These are phyloP conservation scores for Mesembryanthemum crystallinum DNA, from an alignment of 148 eudicot genomes.

Conservation along the genomic window DNA sequence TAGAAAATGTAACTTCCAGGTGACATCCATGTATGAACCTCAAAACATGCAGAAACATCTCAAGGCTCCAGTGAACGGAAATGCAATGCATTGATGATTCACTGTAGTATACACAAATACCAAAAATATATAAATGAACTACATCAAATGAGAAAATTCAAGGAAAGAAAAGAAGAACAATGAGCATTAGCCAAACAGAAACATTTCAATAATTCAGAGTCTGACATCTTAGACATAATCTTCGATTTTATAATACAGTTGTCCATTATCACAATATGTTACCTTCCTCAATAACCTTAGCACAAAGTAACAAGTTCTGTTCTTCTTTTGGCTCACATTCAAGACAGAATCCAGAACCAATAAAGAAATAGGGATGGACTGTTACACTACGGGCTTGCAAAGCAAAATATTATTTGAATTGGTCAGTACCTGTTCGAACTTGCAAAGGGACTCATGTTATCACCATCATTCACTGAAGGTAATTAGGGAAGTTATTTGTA, in stretches of 20 bases:
- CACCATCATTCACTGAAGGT: not conserved
- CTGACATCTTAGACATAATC: not conserved
- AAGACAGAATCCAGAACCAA: not conserved
- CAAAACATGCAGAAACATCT: slow-evolving; percentile 48
- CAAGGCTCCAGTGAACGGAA: slow-evolving; percentile 56
- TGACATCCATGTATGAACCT: slow-evolving; percentile 56
- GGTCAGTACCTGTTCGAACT: not conserved
- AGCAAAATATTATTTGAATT: not conserved
- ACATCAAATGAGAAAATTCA: not conserved
- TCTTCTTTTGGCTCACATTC: not conserved
- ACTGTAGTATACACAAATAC: slow-evolving; percentile 34
- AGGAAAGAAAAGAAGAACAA: not conserved
- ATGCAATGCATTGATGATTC: slow-evolving; percentile 48
- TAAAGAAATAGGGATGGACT: not conserved
- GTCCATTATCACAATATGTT: not conserved
- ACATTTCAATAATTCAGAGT: not conserved
- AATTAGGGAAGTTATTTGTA: not conserved
- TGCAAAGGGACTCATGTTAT: not conserved
- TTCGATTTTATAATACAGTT: not conserved
- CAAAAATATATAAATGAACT: not conserved
- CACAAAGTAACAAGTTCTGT: not conserved
- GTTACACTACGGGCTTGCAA: not conserved
- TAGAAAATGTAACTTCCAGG: slow-evolving; percentile 42
- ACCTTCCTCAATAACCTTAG: not conserved
- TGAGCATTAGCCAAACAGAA: not conserved